Conservation (phyloP, 2,329 filamentous ascomycete genomes). For the Curvularia lunata region DNA sequence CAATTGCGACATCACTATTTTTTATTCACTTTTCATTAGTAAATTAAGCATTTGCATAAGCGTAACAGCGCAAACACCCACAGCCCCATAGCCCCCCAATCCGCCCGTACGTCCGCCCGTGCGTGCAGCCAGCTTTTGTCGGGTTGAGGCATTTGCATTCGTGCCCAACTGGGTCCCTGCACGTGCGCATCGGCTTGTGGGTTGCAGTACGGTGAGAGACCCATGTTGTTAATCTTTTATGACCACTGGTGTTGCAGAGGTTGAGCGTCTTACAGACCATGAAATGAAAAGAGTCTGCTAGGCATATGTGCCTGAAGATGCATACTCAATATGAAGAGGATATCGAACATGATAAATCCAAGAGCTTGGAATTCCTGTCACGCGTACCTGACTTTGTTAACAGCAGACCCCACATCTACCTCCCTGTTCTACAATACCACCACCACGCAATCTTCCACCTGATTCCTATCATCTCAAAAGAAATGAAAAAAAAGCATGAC, state of each 20-base stretch:
- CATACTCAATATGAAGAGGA: not conserved
- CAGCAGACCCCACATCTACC: not conserved
- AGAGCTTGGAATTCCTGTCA: not conserved
- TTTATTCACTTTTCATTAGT: not conserved
- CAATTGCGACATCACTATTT: not conserved
- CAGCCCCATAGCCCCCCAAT: not conserved
- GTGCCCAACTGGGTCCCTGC: not conserved
- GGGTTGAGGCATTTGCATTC: not conserved
- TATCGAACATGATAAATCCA: too few species aligned
- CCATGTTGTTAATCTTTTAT: not conserved
- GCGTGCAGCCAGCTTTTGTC: not conserved
- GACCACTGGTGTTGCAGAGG: not conserved
- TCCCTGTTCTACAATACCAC: not conserved
- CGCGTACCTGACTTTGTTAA: not conserved
- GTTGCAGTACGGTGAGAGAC: not conserved
- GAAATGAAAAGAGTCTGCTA: not conserved
- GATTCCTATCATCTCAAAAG: not conserved
- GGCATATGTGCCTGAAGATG: not conserved
- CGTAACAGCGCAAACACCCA: not conserved
- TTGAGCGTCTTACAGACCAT: not conserved
- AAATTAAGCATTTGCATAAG: not conserved
- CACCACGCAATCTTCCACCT: not conserved
- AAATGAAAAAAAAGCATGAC: not conserved
- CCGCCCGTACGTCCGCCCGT: not conserved
- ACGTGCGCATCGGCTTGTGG: not conserved